Base-by-base conservation (phyloP, 2,329 filamentous ascomycete species). In the Aspergillus oerlinghausenensis region DNA sequence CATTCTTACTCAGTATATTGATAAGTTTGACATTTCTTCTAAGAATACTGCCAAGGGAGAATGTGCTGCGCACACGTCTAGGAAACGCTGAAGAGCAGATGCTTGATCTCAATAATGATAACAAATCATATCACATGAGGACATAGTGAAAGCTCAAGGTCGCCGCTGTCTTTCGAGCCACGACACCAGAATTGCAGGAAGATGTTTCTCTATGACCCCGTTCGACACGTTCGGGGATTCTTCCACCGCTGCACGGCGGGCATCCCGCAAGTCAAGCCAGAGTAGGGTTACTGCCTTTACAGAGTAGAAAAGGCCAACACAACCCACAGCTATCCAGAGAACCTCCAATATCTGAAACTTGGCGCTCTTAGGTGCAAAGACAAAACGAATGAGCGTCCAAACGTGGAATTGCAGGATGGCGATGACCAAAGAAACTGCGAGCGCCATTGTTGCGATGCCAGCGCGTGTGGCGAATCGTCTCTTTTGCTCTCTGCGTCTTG, bases 121-220 rank as follows among this genome's bases (percentile, higher is more conserved):
- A 26, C 10, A 26, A 25, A 17, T 6, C 43, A 47, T 14, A 21
- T 25, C 43, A 26, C 21, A 47, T 17, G 19, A 23, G 23, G 5
- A 14, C 14, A 47, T 47, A 4, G 32, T n/a, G 25, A 45, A 28
- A 32, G 17, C 29, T 55, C 47, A 55, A 32, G 54, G 11, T 32
- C 54, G 54, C 23, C 40, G 54, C 49, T 51, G 54, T 43, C 54
- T 45, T 26, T 51, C 49, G 19, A 55, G n/a, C 38, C 49, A 51
- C 3, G 54, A 55, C 25, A 23, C 40, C 5, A 55, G 25, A 47
- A 51, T 45, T 42, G 35, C 28, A 14, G 54, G 54, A 45, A 55
- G 49, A 2, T 40, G 25, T 32, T 55, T 42, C 25, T 51, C 54
- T 23, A 55, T n/a, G 9, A 55, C 14, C 10, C 32, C 32, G 7